Evolutionary conservation across 208 protist species (phyloP), one percentile per base, ranked within the genome.

Genomic region (Acanthamoeba polyphaga): DNA sequence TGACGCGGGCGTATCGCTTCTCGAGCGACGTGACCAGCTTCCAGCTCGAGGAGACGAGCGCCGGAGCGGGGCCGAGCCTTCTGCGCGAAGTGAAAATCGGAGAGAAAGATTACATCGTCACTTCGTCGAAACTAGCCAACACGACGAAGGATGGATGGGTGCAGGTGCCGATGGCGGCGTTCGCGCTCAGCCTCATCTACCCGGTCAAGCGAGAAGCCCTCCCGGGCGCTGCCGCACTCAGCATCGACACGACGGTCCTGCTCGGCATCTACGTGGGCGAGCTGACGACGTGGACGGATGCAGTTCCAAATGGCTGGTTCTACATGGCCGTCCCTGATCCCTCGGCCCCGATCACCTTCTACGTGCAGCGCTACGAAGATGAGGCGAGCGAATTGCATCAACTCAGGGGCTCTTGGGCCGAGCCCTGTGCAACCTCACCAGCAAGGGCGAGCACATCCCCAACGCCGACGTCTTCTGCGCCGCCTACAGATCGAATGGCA

Each of bases 111-210:
- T 80, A 24, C 34, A n/a, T 49, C 72, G 29, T 80, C 72, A 1
- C 38, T 6, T 80, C 72, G 1, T 46, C 10, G 32, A 9, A 24
- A 22, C 2, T 13, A 0, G 72, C 34, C 32, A 27, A 38, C 15
- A 5, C 17, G 10, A 29, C 29, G 29, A 34, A 80, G 15, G 32
- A 34, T 49, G 46, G 46, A 2, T 80, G 72, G 72, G 72, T 80
- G 72, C 72, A 80, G 72, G 72, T 80, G 29, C 72, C 72, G 10
- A 24, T 80, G 72, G 72, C 19, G 34, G 29, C 38, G 19, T 80
- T 80, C 32, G 24, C 72, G 29, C 15, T 80, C 15, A 27, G 19
- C 32, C 29, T 80, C 8, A 70, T 70, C 72, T 49, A 51, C 72
- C 38, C 72, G 10, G 72, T 80, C 22, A 60, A 15, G 19, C 19